Evolutionary conservation across 306 rosid genomes (phyloP), one percentile per base, ranked within the genome.

Genomic region (Mimosa pudica): DNA sequence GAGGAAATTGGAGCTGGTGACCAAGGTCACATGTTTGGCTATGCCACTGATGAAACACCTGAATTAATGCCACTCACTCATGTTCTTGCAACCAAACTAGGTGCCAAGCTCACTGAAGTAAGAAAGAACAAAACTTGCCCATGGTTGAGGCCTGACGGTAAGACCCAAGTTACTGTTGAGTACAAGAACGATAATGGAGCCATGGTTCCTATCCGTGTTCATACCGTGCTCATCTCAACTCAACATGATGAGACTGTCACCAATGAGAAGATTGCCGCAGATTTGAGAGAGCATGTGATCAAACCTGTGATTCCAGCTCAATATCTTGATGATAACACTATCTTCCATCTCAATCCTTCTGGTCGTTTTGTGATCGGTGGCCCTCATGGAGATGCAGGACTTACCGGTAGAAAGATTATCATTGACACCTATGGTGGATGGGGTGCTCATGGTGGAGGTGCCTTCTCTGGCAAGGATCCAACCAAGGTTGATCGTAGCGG

Each of bases 371-470:
- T 92, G 87, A 89, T 92, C 18, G 94, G 97, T 12, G 97, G 97
- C 47, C 97, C 97, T 4, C 92, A 92, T 58, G 97, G 97, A 62
- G 97, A 92, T 71, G 97, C 97, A 8, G 97, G 97, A 3, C 97
- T 92, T 74, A 92, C 97, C 4, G 97, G 97, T 51, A 47, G 97
- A 84, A 92, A 92, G 89, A 92, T 92, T 78, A 92, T 89, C 11
- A 92, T 92, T 0, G 97, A 92, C 61, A 92, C 92, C 72, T 92
- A 89, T 46, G 97, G 97, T 3, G 92, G 97, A 24, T 92, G 94
- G 94, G 97, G 97, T 79, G 97, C 97, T 84, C 97, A 92, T 76
- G 97, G 94, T 72, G 94, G 97, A 72, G 94, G 97, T 81, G 94
- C 94, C 51, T 91, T 91, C 87, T 91, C 92, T 1, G 97, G 97